Evolutionary conservation across 106 monocot genomes (phyloP), one percentile per base, ranked within the genome.

Genomic region (Agapanthus africanus): DNA sequence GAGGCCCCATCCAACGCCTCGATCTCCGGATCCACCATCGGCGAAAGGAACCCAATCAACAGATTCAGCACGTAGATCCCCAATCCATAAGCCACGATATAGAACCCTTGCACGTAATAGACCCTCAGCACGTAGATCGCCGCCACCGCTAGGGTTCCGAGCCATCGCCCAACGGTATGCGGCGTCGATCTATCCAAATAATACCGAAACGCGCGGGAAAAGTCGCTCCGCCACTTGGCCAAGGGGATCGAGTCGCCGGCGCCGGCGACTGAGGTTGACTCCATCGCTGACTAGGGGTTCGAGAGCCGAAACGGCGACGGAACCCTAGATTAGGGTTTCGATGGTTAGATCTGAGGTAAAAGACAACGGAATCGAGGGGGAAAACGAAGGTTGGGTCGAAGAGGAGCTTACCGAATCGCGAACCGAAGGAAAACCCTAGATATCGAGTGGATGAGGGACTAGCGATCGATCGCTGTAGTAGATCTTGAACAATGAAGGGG

Each of bases 41-140:
- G 91, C 19, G 91, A 91, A 34, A 91, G 76, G 46, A 91, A 91
- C 21, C 91, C 91, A 18, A 91, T 91, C 73, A 84, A 66, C n/a
- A 84, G 67, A 77, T 84, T 84, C 38, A 84, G 40, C 54, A 84
- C 57, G 60, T 72, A 91, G 76, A 91, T 88, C 46, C 87, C 87
- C 14, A 91, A 70, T 0, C 87, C 91, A 59, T 91, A 91, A 36
- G 84, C 82, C 3, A 91, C 82, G 30, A 91, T 71, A 66, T 87
- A 91, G 62, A 91, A 91, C 19, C 91, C 91, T 72, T 91, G 87
- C 23, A 84, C 67, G 22, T 82, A 69, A 65, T 91, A 91, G 36
- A 87, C 91, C 21, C 91, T 70, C 44, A 91, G 57, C 6, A 68
- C 59, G 41, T 82, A 91, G 47, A 91, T 70, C 33, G 66, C 61